Conservation (phyloP, 2,329 filamentous ascomycete species). For the Onygenales sp. region DNA sequence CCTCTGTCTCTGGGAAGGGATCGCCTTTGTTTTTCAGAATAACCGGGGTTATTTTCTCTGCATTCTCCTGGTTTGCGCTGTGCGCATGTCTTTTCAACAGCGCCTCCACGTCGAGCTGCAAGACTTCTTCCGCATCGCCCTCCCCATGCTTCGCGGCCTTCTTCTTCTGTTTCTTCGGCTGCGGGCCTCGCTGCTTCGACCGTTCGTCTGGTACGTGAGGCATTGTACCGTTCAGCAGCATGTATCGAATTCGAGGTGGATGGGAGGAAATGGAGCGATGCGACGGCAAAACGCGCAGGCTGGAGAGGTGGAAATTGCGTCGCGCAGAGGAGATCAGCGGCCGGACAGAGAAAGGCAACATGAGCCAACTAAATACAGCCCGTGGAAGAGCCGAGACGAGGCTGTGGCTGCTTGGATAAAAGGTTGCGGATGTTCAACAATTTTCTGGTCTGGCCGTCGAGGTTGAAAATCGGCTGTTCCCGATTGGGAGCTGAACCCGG, state of each 20-base stretch:
- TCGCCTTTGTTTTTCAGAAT: slow-evolving; percentile 46
- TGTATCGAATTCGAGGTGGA: slow-evolving; percentile 1
- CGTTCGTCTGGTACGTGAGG: slow-evolving; percentile 18
- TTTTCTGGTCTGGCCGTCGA: neutral
- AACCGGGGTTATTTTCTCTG: slow-evolving; percentile 15
- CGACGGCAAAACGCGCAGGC: slow-evolving; percentile 8
- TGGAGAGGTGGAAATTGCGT: neutral
- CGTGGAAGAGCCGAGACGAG: neutral
- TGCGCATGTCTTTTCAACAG: slow-evolving; percentile 25
- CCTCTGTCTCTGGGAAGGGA: slow-evolving; percentile 62
- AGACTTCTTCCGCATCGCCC: slow-evolving; percentile 57
- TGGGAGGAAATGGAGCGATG: slow-evolving; percentile 10
- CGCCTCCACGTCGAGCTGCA: slow-evolving; percentile 51
- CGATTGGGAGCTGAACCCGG: too few relatives aligned
- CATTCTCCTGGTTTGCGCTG: slow-evolving; percentile 15
- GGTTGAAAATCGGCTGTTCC: too few relatives aligned
- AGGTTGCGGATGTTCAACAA: neutral
- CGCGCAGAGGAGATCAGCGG: neutral
- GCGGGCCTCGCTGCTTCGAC: slow-evolving; percentile 6
- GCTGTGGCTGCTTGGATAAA: neutral
- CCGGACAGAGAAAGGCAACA: neutral
- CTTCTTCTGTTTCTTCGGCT: slow-evolving; percentile 16
- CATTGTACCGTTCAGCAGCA: slow-evolving; percentile 13
- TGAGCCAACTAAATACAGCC: neutral
- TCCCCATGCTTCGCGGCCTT: slow-evolving; percentile 48